Conservation (phyloP, 2,329 filamentous ascomycete species). For the Aspergillus costaricaensis region DNA sequence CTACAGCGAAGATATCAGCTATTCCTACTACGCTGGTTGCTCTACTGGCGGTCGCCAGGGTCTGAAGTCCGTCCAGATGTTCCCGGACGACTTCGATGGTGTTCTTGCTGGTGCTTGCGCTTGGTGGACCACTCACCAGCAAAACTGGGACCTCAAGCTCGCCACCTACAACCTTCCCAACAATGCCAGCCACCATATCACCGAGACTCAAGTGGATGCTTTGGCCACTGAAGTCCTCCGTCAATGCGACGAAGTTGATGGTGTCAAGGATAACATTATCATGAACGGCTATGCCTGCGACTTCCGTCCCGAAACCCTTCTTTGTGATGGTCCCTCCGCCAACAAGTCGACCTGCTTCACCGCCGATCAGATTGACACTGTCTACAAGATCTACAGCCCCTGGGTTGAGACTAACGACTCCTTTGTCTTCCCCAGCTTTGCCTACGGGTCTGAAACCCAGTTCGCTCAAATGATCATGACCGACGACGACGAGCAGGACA, state of each 20-base stretch:
- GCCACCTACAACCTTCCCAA: constrained; percentile 53
- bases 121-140: constrained; percentile 55
- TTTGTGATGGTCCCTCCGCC: constrained; percentile 35
- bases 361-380: constrained; percentile 45
- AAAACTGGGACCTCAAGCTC: constrained; percentile 49
- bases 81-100: constrained; percentile 60
- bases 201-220: constrained; percentile 41
- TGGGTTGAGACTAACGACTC: constrained; percentile 28
- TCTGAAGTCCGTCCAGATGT: constrained; percentile 55
- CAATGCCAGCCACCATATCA: constrained; percentile 48
- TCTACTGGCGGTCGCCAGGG: constrained; percentile 63
- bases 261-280: constrained; percentile 53
- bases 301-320: constrained; percentile 30
- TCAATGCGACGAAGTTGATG: constrained; percentile 56
- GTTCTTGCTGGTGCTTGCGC: constrained; percentile 54
- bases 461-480: constrained; percentile 10
- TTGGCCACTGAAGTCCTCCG: constrained; percentile 49
- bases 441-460: constrained; percentile 10
- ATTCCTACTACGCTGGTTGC: constrained; percentile 53
- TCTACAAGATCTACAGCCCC: constrained; percentile 9
- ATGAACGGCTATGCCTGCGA: constrained; percentile 50
- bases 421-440: constrained; percentile 27
- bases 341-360: constrained; percentile 45
- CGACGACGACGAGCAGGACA: constrained; percentile 6
- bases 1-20: constrained; percentile 47